phyloP scores from a whole-genome alignment of 2,329 filamentous ascomycete genomes.

The Trematosphaeria pertusa region DNA sequence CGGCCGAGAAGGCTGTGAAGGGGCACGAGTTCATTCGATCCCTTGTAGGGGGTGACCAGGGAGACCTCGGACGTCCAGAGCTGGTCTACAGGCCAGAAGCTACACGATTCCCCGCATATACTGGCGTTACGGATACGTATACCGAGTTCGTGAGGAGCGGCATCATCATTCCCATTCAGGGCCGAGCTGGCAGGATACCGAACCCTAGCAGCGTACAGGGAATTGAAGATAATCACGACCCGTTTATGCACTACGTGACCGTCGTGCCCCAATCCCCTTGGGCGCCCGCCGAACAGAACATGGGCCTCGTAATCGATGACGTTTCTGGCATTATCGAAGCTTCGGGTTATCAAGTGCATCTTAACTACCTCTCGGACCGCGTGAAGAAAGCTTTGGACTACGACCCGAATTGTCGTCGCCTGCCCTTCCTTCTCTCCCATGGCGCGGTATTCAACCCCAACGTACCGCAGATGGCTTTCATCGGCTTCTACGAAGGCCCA shows the following conservation, averaged over 20 bases:
- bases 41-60: slow-evolving; percentile 56
- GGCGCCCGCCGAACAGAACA: slow-evolving; percentile 3
- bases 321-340: slow-evolving; percentile 71
- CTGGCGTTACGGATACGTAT: slow-evolving; percentile 76
- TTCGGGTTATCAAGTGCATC: slow-evolving; percentile 73
- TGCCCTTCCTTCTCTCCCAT: slow-evolving; percentile 67
- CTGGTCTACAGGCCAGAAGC: slow-evolving; percentile 52
- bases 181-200: slow-evolving; percentile 41
- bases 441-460: slow-evolving; percentile 68
- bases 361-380: slow-evolving; percentile 68
- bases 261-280: slow-evolving; percentile 10
- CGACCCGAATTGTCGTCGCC: slow-evolving; percentile 61
- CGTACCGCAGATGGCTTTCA: slow-evolving; percentile 73
- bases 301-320: no score
- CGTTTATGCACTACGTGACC: slow-evolving; percentile 17
- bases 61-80: slow-evolving; percentile 42
- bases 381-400: slow-evolving; percentile 66
- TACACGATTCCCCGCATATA: slow-evolving; percentile 64
- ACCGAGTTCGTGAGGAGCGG: slow-evolving; percentile 74
- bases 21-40: slow-evolving; percentile 58
- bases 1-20: slow-evolving; percentile 62
- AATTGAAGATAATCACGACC: no score
- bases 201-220: slow-evolving; percentile 9
- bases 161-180: slow-evolving; percentile 48
- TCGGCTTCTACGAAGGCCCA: slow-evolving; percentile 83